phyloP scores from a whole-genome alignment of 177 flowering plant genomes.

The Telopea speciosissima region DNA sequence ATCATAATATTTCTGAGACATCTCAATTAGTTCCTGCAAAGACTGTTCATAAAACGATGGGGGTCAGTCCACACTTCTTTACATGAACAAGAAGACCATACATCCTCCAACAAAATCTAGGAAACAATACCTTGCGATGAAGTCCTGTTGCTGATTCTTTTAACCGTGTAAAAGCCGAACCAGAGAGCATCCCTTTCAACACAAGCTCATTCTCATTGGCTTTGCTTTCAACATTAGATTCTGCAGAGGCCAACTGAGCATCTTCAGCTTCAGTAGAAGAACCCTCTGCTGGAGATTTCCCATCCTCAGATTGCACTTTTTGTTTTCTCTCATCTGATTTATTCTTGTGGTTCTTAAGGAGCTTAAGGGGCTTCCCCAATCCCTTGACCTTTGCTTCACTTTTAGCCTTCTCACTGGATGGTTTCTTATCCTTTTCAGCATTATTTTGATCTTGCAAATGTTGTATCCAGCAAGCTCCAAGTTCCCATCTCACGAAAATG shows the following conservation, averaged over 20 bases:
- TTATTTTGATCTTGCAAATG: slow-evolving; percentile 92
- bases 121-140: slow-evolving; percentile 63
- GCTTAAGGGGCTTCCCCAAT: slow-evolving; percentile 79
- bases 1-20: slow-evolving; percentile 77
- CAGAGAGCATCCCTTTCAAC: slow-evolving; percentile 52
- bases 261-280: slow-evolving; percentile 33
- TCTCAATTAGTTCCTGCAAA: slow-evolving; percentile 60
- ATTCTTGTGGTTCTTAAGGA: slow-evolving; percentile 59
- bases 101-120: background rate
- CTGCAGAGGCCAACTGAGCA: slow-evolving; percentile 24
- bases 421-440: slow-evolving; percentile 84
- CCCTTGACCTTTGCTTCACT: slow-evolving; percentile 89
- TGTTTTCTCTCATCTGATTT: slow-evolving; percentile 38
- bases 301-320: slow-evolving; percentile 28
- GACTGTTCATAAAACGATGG: slow-evolving; percentile 50
- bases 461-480: slow-evolving; percentile 99
- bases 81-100: background rate
- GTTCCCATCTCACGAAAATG: slow-evolving; percentile 89
- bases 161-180: slow-evolving; percentile 67
- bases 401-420: slow-evolving; percentile 53
- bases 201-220: slow-evolving; percentile 49
- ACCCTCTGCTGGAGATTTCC: slow-evolving; percentile 26
- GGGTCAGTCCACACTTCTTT: slow-evolving; percentile 18
- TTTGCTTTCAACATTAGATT: slow-evolving; percentile 34
- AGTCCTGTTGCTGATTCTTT: slow-evolving; percentile 92